Evolutionary conservation across 2,329 filamentous ascomycete species (phyloP), one percentile per base, ranked within the genome.

Genomic region (Apiospora hydei): DNA sequence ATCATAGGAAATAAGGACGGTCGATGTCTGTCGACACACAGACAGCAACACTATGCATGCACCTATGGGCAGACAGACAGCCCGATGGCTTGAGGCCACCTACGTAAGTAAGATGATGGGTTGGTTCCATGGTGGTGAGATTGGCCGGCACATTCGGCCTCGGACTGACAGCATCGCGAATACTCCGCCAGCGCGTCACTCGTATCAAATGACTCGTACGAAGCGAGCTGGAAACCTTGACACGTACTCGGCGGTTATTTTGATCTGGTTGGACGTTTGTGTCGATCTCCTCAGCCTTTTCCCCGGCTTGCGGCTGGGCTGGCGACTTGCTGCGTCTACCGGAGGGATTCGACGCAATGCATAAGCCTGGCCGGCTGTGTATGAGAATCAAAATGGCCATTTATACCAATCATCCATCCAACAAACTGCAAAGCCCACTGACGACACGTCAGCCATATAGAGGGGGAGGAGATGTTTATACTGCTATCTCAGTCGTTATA

Each of bases 151-250:
- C 57, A 38, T 61, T 61, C 53, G 53, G 53, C 53, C 53, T 61
- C 53, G 53, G 53, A 61, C 30, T 61, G 53, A 61, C 53, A 61
- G 53, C 30, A 21, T 61, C 53, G 53, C 53, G 53, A 38, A 38
- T 61, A 21, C 57, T 64, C 57, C 57, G 57, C 57, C 41, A 64
- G 57, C 57, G 57, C 57, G 57, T 64, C 57, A n/a, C 57, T 61
- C 53, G 53, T 61, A 64, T 64, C 57, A 64, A 64, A 64, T 64
- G 57, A 64, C 57, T 64, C 57, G 57, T 34, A 38, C 57, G 34
- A 14, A 64, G 57, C 34, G 34, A 64, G 34, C 34, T 41, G 57
- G 57, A 64, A 64, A 64, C 57, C 57, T 64, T 64, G 57, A 64
- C 30, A 34, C 57, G 57, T 64, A 64, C 34, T 64, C 57, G 11